Percentiles rank a stretch among this genome's conserved stretches.
Conservation (phyloP, 345 rosid genomes). For the Diplotaxis tenuifolia region DNA sequence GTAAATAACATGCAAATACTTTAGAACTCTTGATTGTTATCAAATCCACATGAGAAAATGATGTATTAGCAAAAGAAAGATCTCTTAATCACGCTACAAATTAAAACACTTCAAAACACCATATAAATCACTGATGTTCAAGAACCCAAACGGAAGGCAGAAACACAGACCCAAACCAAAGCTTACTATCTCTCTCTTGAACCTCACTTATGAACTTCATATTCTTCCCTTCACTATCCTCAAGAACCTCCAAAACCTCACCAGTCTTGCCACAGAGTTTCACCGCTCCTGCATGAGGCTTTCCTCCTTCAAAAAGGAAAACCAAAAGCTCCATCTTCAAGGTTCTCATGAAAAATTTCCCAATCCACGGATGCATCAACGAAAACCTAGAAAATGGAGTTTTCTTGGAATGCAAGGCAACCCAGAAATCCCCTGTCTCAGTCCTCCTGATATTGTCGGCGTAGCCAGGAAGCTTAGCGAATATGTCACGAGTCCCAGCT, state of each 20-base stretch:
- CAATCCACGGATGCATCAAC: slow-evolving; percentile 40
- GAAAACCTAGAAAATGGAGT: slow-evolving; percentile 36
- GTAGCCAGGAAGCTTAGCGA: slow-evolving; percentile 53
- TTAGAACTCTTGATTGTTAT: not conserved
- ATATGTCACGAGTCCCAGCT: slow-evolving; percentile 40
- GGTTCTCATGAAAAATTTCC: slow-evolving; percentile 42
- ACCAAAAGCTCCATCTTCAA: slow-evolving; percentile 46
- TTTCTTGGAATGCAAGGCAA: slow-evolving; percentile 51
- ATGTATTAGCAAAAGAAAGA: not conserved
- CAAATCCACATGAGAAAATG: slow-evolving; percentile 7
- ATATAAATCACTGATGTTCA: slow-evolving; percentile 20
- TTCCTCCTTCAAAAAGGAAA: slow-evolving; percentile 49
- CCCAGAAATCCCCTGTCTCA: slow-evolving; percentile 60
- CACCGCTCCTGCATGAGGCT: slow-evolving; percentile 55
- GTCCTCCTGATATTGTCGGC: slow-evolving; percentile 62
- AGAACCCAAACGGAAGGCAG: slow-evolving; percentile 54
- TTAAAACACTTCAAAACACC: not conserved
- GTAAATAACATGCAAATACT: slow-evolving; percentile 1
- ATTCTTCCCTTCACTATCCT: slow-evolving; percentile 52
- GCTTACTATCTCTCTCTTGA: slow-evolving; percentile 54
- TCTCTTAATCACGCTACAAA: not conserved
- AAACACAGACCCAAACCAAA: slow-evolving; percentile 43
- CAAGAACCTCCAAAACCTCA: slow-evolving; percentile 47
- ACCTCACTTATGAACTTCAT: slow-evolving; percentile 62
- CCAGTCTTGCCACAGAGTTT: slow-evolving; percentile 52